Percentiles rank a stretch among this genome's conserved stretches.
These are phyloP conservation scores for Furcasterigmium furcatum DNA, from an alignment of 2,329 filamentous ascomycete genomes.

Conservation along the genomic window DNA sequence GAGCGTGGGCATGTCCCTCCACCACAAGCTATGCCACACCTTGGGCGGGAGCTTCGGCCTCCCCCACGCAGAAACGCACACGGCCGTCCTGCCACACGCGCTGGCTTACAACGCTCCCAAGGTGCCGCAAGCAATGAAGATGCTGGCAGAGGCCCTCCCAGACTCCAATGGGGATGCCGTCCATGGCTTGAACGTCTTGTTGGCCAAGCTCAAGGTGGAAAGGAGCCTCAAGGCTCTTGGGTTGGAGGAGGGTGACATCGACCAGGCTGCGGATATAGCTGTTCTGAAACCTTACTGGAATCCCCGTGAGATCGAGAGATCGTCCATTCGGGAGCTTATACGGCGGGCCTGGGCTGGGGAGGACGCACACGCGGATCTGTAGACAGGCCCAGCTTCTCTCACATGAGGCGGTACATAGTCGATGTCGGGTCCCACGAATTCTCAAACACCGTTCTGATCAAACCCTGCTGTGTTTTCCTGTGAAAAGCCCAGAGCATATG, in stretches of 20 bases:
- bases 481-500: too few relatives aligned
- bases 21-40: constrained; percentile 66
- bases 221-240: constrained; percentile 47
- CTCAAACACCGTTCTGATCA: too few relatives aligned
- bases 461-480: too few relatives aligned
- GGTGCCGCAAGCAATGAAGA: constrained; percentile 48
- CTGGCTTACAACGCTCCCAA: constrained; percentile 59
- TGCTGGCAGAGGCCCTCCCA: constrained; percentile 50
- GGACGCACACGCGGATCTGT: constrained; percentile 34
- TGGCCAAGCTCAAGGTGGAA: constrained; percentile 51
- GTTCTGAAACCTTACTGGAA: constrained; percentile 58
- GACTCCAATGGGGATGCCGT: constrained; percentile 56
- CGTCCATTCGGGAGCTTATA: constrained; percentile 51
- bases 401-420: too few relatives aligned
- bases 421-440: too few relatives aligned
- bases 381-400: too few relatives aligned
- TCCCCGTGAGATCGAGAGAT: constrained; percentile 49
- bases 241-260: constrained; percentile 59
- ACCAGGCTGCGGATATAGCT: constrained; percentile 56
- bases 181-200: constrained; percentile 51
- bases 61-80: constrained; percentile 64
- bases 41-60: constrained; percentile 61
- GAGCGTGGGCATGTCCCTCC: constrained; percentile 58
- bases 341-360: constrained; percentile 60
- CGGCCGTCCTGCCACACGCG: constrained; percentile 59